Percentiles rank a stretch among this genome's conserved stretches.
phyloP scores from a whole-genome alignment of 805 yeast species.

The Wickerhamomyces chambardii region DNA sequence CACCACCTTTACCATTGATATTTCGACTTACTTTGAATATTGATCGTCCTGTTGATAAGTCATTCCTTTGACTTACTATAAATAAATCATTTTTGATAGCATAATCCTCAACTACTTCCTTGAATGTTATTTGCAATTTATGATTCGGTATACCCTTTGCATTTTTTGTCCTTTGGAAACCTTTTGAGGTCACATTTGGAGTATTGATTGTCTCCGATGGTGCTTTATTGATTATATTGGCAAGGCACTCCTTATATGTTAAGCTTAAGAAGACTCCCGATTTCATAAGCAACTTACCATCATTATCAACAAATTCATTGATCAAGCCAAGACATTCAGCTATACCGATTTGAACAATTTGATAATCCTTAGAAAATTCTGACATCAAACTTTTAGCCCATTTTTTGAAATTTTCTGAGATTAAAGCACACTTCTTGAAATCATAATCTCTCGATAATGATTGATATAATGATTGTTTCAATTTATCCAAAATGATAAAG shows the following conservation, averaged over 20 bases:
- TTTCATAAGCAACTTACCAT: slow-evolving; percentile 2
- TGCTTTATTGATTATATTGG: no score
- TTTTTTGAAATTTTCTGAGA: slow-evolving; percentile 19
- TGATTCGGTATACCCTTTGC: slow-evolving; percentile 31
- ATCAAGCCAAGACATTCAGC: slow-evolving; percentile 21
- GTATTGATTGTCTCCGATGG: not conserved
- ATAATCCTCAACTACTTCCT: slow-evolving; percentile 54
- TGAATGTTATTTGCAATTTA: slow-evolving; percentile 39
- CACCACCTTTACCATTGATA: slow-evolving; percentile 21
- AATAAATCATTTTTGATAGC: slow-evolving; percentile 42
- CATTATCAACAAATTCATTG: slow-evolving; percentile 16
- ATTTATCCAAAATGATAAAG: slow-evolving; percentile 15
- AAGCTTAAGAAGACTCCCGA: not conserved
- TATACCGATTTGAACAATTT: slow-evolving; percentile 8
- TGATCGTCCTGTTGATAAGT: slow-evolving; percentile 28
- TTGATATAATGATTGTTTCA: slow-evolving; percentile 4
- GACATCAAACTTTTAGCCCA: slow-evolving; percentile 18
- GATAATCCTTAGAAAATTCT: not conserved
- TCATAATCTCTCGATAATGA: slow-evolving; percentile 2
- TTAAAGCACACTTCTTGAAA: slow-evolving; percentile 11
- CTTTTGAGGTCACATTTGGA: no score
- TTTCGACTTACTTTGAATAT: slow-evolving; percentile 31
- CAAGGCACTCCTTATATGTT: not conserved
- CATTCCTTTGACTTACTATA: slow-evolving; percentile 8
- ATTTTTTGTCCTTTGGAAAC: not conserved